Percentiles rank a stretch among this genome's conserved stretches.
Conservation (phyloP, 2,329 filamentous ascomycete species). For the Fonsecaea erecta region DNA sequence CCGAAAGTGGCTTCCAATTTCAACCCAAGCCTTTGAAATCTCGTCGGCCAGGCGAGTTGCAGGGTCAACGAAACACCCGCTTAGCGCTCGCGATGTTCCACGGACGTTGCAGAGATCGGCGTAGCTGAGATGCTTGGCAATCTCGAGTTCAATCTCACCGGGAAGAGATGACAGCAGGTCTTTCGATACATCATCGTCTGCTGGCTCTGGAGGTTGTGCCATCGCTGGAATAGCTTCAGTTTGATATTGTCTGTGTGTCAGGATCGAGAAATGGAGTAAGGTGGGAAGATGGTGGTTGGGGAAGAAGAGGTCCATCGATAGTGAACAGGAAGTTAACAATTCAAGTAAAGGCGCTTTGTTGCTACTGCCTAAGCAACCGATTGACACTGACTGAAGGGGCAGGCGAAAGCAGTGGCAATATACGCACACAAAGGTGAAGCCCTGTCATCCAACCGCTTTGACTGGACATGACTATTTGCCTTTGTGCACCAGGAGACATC, state of each 20-base stretch:
- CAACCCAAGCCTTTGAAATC: neutral
- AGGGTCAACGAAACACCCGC: neutral
- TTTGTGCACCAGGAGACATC: neutral
- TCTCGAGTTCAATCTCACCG: neutral
- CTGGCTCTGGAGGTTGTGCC: neutral
- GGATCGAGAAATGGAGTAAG: neutral
- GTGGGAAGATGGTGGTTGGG: neutral
- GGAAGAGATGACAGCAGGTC: slow-evolving; percentile 3
- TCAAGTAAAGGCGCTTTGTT: neutral
- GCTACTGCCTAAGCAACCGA: neutral
- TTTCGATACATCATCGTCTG: neutral
- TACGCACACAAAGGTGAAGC: neutral
- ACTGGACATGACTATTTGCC: neutral
- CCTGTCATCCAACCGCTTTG: neutral
- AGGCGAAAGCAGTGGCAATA: neutral
- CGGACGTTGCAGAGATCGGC: neutral
- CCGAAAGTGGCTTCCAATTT: neutral
- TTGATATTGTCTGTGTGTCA: neutral
- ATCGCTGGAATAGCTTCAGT: neutral
- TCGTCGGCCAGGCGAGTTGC: neutral
- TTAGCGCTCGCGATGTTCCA: neutral
- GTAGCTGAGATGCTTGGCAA: neutral
- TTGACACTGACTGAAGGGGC: neutral
- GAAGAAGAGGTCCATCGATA: neutral
- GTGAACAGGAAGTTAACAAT: neutral